These are phyloP conservation scores for Globomyces sp. DNA, from an alignment of 371 early-diverging fungal species.

Conservation along the genomic window DNA sequence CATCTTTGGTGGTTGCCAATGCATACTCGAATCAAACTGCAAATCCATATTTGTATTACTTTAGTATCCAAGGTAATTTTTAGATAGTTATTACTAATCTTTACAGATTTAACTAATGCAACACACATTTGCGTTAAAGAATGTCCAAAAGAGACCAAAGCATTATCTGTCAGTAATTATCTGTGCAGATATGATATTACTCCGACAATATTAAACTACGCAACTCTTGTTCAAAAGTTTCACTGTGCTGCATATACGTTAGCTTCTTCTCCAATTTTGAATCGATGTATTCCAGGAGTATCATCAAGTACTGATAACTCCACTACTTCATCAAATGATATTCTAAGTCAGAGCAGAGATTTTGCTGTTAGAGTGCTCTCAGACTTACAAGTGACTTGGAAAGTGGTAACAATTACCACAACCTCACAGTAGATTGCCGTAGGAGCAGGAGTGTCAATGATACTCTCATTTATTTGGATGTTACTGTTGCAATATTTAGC, in stretches of 20 bases:
- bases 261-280: slow-evolving; percentile 25
- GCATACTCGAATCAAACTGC: slow-evolving; percentile 17
- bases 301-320: slow-evolving; percentile 13
- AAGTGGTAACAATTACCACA: background rate
- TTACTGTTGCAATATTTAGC: slow-evolving; percentile 33
- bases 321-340: slow-evolving; percentile 8
- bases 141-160: slow-evolving; percentile 34
- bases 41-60: slow-evolving; percentile 35
- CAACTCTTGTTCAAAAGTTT: background rate
- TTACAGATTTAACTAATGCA: background rate
- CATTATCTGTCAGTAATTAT: slow-evolving; percentile 13
- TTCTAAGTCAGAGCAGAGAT: slow-evolving; percentile 7
- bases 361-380: background rate
- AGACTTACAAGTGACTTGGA: slow-evolving; percentile 8
- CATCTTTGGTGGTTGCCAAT: too few relatives aligned
- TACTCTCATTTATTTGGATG: slow-evolving; percentile 37
- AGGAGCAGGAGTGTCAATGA: slow-evolving; percentile 22
- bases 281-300: slow-evolving; percentile 36
- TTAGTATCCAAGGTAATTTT: slow-evolving; percentile 19
- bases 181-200: slow-evolving; percentile 31
- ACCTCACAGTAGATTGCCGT: slow-evolving; percentile 23
- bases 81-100: slow-evolving; percentile 10
- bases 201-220: slow-evolving; percentile 4
- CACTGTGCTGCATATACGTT: slow-evolving; percentile 29
- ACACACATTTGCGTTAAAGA: slow-evolving; percentile 30